Evolutionary conservation across 805 yeast species (phyloP).

Genomic region (Grigorovia transvaalensis): DNA sequence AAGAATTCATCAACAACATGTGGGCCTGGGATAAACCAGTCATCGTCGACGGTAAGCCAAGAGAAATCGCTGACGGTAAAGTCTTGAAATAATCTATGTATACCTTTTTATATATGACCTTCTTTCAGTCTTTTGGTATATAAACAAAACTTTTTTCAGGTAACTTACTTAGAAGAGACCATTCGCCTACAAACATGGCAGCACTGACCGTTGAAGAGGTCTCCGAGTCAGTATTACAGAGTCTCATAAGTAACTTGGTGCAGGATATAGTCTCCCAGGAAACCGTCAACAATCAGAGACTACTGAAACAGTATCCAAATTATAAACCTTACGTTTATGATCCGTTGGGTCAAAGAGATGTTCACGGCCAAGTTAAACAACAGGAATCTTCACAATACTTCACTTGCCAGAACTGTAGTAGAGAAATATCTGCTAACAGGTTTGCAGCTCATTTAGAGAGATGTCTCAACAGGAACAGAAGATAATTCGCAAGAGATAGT

Average conservation of each 20-base stretch:
- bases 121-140: not conserved
- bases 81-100: conserved; percentile 67
- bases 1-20: conserved; percentile 75
- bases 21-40: conserved; percentile 99
- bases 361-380: conserved; percentile 22
- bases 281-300: conserved; percentile 14
- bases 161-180: not conserved
- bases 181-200: not conserved
- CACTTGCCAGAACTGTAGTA: conserved; percentile 67
- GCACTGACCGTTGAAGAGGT: conserved; percentile 15
- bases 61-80: conserved; percentile 94
- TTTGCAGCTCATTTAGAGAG: conserved; percentile 91
- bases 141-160: not conserved
- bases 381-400: conserved; percentile 42
- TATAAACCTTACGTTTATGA: conserved; percentile 20
- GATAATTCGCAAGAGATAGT: conserved; percentile 16
- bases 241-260: conserved; percentile 20
- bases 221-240: conserved; percentile 17
- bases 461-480: conserved; percentile 67
- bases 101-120: not conserved
- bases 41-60: conserved; percentile 62
- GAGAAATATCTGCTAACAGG: conserved; percentile 83
- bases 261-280: conserved; percentile 27
- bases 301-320: conserved; percentile 17
- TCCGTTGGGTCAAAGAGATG: conserved; percentile 19